Conservation (phyloP, 1,284 basidiomycete species). For the Rhodotorula sp. region DNA sequence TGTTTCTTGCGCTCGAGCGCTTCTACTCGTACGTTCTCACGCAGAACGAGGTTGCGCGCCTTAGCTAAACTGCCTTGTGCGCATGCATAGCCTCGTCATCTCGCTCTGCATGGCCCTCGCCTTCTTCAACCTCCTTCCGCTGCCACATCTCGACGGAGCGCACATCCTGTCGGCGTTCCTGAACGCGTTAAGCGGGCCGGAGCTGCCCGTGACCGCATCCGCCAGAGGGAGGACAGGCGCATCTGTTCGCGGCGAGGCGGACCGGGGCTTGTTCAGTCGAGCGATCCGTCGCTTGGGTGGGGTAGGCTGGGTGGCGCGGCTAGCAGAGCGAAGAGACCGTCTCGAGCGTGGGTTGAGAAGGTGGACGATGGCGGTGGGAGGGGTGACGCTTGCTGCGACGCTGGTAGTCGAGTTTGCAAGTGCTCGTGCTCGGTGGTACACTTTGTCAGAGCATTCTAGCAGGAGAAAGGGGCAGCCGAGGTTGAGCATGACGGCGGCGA, state of each 20-base stretch:
- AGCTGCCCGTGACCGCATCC: neutral
- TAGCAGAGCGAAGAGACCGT: neutral
- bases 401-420: neutral
- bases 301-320: too few species aligned
- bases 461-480: neutral
- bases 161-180: constrained; percentile 22
- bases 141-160: constrained; percentile 38
- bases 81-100: constrained; percentile 7
- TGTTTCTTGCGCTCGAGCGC: neutral
- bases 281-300: neutral
- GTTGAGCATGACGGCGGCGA: neutral
- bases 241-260: neutral
- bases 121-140: constrained; percentile 40
- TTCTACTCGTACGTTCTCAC: constrained; percentile 9
- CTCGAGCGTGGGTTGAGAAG: neutral
- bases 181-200: neutral
- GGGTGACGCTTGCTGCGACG: neutral
- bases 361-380: constrained; percentile 10
- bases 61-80: neutral
- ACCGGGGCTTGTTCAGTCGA: neutral
- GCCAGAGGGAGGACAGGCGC: neutral
- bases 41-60: neutral
- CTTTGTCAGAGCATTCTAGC: neutral
- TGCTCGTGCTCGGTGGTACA: neutral
- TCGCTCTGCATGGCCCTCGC: constrained; percentile 34